Evolutionary conservation across 352 stramenopile species (phyloP).

Genomic region (Globisporangium emineosum): DNA sequence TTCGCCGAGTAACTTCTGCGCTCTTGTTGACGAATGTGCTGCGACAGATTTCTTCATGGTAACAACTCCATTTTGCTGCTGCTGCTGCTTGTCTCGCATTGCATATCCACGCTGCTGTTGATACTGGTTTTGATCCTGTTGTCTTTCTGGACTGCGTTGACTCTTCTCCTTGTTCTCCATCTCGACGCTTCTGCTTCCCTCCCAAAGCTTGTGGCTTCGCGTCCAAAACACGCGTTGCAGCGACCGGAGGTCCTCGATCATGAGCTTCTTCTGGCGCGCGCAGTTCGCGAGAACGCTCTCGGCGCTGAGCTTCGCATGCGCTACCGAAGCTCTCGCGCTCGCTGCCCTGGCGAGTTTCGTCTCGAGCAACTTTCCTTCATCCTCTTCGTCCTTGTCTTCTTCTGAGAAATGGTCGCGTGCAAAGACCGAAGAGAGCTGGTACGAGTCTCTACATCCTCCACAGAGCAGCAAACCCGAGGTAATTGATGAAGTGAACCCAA

Average conservation of each 20-base stretch:
- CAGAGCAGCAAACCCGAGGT: background rate
- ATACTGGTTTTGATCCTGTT: background rate
- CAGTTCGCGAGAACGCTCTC: constrained; percentile 33
- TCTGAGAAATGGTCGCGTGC: background rate
- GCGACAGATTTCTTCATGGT: background rate
- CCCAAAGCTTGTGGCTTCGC: constrained; percentile 25
- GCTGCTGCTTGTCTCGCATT: background rate
- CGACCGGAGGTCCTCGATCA: constrained; percentile 29
- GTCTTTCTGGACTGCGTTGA: background rate
- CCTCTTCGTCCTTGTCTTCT: background rate
- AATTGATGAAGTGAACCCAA: background rate
- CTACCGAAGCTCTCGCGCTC: background rate
- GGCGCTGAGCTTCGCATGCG: background rate
- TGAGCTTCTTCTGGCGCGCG: constrained; percentile 25
- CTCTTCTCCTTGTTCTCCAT: background rate
- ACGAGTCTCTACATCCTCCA: background rate
- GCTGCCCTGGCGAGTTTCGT: background rate
- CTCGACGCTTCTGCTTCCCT: background rate
- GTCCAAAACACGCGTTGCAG: constrained; percentile 36
- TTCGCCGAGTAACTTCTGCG: constrained; percentile 16
- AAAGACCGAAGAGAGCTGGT: background rate
- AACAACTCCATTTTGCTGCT: background rate
- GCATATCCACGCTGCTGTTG: background rate
- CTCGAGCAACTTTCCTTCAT: background rate
- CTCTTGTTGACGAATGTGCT: background rate